phyloP scores from a whole-genome alignment of 495 filamentous ascomycete genomes.

The Neurospora sp. region DNA sequence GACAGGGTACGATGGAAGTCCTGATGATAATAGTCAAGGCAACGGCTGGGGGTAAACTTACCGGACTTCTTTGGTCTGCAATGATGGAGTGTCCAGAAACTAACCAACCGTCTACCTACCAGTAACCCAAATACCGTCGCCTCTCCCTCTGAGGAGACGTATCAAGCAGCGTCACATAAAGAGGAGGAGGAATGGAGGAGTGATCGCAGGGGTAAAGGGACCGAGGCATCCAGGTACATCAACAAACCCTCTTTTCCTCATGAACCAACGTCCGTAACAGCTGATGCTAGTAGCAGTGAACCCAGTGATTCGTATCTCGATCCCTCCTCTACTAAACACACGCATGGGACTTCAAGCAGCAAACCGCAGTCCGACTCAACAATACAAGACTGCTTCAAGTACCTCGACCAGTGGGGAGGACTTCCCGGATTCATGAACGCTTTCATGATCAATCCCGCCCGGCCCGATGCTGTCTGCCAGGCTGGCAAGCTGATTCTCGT shows the following conservation, averaged over 20 bases:
- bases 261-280: too few species aligned
- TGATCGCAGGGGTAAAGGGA: neutral
- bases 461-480: neutral
- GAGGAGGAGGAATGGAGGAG: neutral
- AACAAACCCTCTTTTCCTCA: neutral
- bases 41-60: neutral
- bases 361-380: neutral
- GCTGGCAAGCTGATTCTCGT: neutral
- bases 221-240: too few species aligned
- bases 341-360: neutral
- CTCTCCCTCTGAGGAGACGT: neutral
- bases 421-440: neutral
- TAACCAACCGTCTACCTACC: accelerated
- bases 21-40: neutral
- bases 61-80: neutral
- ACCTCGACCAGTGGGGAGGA: neutral
- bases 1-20: neutral
- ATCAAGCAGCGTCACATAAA: neutral
- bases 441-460: neutral
- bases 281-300: too few species aligned
- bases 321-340: neutral
- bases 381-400: neutral
- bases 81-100: neutral
- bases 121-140: neutral
- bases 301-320: too few species aligned